These are phyloP conservation scores for Eucommia ulmoides DNA, from an alignment of 257 asterid species.

Conservation along the genomic window DNA sequence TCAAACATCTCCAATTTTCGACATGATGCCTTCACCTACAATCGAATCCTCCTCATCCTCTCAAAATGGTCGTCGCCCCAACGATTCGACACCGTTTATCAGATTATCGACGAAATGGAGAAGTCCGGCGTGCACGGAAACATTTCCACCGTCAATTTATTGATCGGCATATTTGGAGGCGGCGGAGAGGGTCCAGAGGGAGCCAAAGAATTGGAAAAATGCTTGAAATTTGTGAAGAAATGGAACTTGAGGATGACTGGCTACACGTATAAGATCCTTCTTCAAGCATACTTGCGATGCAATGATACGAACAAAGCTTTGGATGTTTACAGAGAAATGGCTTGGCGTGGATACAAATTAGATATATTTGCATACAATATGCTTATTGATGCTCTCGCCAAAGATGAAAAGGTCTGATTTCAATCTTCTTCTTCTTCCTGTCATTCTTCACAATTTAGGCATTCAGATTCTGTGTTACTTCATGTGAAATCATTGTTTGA, in stretches of 20 bases:
- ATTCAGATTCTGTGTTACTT: too few species aligned
- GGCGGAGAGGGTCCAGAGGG: slow-evolving; percentile 18
- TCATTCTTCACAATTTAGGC: too few species aligned
- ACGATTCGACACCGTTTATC: slow-evolving; percentile 35
- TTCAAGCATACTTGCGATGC: slow-evolving; percentile 72
- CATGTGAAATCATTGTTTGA: too few species aligned
- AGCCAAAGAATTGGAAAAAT: slow-evolving; percentile 44
- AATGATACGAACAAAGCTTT: slow-evolving; percentile 33
- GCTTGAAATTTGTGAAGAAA: slow-evolving; percentile 57
- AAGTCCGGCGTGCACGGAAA: slow-evolving; percentile 28
- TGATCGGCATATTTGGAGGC: slow-evolving; percentile 46
- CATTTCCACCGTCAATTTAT: slow-evolving; percentile 72
- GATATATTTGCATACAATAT: slow-evolving; percentile 74
- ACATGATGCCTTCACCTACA: neutral
- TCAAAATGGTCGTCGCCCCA: slow-evolving; percentile 40
- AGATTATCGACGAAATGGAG: slow-evolving; percentile 30
- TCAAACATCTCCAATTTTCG: neutral
- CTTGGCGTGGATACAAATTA: slow-evolving; percentile 54
- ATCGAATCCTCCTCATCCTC: slow-evolving; percentile 13
- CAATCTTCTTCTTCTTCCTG: neutral
- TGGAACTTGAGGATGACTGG: slow-evolving; percentile 67
- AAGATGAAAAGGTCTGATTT: slow-evolving; percentile 54
- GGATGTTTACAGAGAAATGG: slow-evolving; percentile 39
- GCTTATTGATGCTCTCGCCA: slow-evolving; percentile 81
- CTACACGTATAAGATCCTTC: slow-evolving; percentile 81